Conservation (phyloP, 2,329 filamentous ascomycete genomes). For the Eutypella sp. region DNA sequence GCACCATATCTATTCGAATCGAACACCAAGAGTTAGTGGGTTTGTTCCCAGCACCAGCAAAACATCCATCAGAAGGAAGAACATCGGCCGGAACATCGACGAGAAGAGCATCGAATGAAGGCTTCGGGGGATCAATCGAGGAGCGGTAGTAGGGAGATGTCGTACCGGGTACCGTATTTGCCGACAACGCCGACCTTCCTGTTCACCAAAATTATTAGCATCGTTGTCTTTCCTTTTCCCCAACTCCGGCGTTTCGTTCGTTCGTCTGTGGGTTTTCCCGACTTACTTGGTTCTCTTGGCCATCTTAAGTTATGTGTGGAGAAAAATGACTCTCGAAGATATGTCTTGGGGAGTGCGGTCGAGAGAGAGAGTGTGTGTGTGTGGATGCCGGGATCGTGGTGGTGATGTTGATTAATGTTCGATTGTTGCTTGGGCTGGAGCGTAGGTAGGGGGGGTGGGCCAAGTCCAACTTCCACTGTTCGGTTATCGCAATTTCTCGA, state of each 20-base stretch:
- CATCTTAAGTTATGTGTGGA: conserved; percentile 19
- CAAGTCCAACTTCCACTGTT: no score
- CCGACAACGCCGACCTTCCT: conserved; percentile 96
- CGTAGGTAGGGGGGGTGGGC: no score
- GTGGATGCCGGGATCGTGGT: conserved; percentile 2
- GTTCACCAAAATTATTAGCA: no score
- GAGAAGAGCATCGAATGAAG: neutral
- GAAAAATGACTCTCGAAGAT: conserved; percentile 9
- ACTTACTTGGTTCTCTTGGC: conserved; percentile 65
- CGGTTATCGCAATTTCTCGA: neutral
- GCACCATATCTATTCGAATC: conserved; percentile 75
- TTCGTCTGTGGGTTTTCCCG: neutral
- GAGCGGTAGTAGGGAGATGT: conserved; percentile 27
- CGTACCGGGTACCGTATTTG: conserved; percentile 96
- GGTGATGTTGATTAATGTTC: conserved; percentile 8
- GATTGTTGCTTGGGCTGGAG: conserved; percentile 6
- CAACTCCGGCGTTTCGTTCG: no score
- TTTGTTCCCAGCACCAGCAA: neutral
- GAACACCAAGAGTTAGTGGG: conserved; percentile 12
- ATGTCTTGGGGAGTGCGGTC: conserved; percentile 11
- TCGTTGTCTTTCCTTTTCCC: no score
- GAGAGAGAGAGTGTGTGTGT: no score
- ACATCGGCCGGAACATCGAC: no score
- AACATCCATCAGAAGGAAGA: no score
- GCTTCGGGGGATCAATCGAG: neutral